Percentiles rank a stretch among this genome's conserved stretches.
Conservation (phyloP, 768 basidiomycete genomes). For the Butyriboletus loyo region DNA sequence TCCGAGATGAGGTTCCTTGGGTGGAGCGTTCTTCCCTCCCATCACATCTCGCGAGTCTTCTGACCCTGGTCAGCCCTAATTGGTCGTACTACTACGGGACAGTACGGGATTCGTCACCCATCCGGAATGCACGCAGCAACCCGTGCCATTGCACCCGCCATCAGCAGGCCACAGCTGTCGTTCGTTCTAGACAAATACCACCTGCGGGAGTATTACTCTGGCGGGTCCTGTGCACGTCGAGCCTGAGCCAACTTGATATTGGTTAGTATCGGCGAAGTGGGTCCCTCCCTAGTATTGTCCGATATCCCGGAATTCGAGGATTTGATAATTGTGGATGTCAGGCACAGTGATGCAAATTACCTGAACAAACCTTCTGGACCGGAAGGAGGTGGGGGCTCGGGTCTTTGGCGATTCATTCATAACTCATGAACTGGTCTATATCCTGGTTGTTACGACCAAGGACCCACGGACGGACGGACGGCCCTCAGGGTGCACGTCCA, state of each 20-base stretch:
- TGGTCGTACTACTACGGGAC: slow-evolving; percentile 2
- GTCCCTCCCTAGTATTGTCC: neutral
- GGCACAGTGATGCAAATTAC: slow-evolving; percentile 16
- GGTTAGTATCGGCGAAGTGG: slow-evolving; percentile 1
- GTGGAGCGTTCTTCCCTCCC: neutral
- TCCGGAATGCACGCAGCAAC: neutral
- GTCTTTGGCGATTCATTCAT: neutral
- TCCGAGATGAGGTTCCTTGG: neutral
- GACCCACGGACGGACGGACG: no score
- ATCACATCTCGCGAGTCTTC: slow-evolving; percentile 3
- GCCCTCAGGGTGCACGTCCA: neutral
- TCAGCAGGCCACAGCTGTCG: neutral
- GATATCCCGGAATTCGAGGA: slow-evolving; percentile 2
- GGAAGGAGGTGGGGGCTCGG: slow-evolving; percentile 6
- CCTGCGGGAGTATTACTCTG: neutral
- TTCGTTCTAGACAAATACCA: neutral
- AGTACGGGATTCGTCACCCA: neutral
- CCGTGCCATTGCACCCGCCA: neutral
- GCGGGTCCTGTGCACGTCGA: slow-evolving; percentile 1
- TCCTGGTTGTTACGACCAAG: slow-evolving; percentile 2
- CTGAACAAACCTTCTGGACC: neutral
- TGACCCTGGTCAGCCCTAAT: slow-evolving; percentile 5
- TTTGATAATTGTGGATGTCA: slow-evolving; percentile 12
- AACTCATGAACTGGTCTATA: neutral
- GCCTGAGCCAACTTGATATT: slow-evolving; percentile 1